Evolutionary conservation across 83 land plant genomes (phyloP), one percentile per base, ranked within the genome.

Genomic region (Picea engelmannii): DNA sequence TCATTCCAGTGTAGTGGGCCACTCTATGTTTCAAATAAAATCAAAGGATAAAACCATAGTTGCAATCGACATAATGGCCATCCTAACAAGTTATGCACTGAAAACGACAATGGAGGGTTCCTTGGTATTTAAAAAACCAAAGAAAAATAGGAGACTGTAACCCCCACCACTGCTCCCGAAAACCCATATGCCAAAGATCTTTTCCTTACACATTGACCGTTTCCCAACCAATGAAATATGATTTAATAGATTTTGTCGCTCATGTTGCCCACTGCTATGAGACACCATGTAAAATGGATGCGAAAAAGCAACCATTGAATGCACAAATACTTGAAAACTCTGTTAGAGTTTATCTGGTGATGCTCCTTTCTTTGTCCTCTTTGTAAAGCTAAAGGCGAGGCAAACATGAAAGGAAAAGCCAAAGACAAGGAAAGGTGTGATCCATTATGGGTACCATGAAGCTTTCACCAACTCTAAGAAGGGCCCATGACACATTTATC

Each of bases 401-500:
- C 6, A 2, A 44, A 44, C 47, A 44, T 44, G 47, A 44, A 44
- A 44, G 47, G 47, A 44, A 44, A 8, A 16, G 71, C 47, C 35
- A 35, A 70, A 38, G 74, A 40, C 35, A 70, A 70, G 49, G 74
- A 70, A 70, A 70, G 74, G 21, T 70, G 18, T 38, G 4, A 24
- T 67, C 71, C 40, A 44, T 44, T 44, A 44, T 44, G 47, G 47
- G 47, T 44, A 6, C 7, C 47, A 44, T 44, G 31, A 66, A 66
- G 25, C 31, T 27, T 23, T 66, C 69, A 66, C 31, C 2, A 66
- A 66, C 16, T 12, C 10, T 24, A 6, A 0, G 16, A 24, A 40
- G 75, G 75, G 18, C 49, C 75, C 75, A 70, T 70, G 9, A 47
- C 75, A 70, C 75, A 70, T 38, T 70, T 70, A 70, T 70, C 75